These are phyloP conservation scores for Lotus japonicus DNA, from an alignment of 306 rosid species.

Conservation along the genomic window DNA sequence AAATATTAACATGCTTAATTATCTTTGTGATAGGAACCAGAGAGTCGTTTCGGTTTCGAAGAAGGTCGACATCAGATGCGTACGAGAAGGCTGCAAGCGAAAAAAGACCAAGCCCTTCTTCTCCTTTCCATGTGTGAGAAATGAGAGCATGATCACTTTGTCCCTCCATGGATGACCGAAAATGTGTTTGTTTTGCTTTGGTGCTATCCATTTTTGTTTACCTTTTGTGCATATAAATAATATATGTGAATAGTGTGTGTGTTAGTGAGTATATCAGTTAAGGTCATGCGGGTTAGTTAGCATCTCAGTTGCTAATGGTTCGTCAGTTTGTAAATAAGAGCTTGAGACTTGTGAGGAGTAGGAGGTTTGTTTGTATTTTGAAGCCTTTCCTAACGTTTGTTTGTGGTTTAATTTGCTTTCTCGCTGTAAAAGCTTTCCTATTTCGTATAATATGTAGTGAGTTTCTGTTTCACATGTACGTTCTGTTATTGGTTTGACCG, in stretches of 20 bases:
- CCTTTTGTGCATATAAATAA: background rate
- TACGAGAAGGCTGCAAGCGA: slow-evolving; percentile 50
- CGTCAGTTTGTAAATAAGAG: background rate
- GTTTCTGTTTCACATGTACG: background rate
- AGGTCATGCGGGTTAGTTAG: background rate
- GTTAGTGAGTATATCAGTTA: background rate
- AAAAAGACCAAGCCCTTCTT: slow-evolving; percentile 52
- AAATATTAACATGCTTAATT: too few relatives aligned
- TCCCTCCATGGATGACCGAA: background rate
- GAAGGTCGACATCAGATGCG: slow-evolving; percentile 76
- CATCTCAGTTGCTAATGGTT: background rate
- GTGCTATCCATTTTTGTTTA: too few relatives aligned
- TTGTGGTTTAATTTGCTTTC: background rate
- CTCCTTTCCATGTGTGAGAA: slow-evolving; percentile 84
- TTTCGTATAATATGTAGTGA: background rate
- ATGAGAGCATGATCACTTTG: slow-evolving; percentile 2
- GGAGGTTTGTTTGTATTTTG: background rate
- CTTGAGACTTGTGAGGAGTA: background rate
- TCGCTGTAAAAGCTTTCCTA: background rate
- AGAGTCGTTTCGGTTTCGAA: slow-evolving; percentile 71
- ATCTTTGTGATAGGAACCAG: slow-evolving; percentile 39
- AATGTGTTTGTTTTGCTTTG: background rate
- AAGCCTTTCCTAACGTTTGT: background rate
- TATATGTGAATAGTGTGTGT: background rate
- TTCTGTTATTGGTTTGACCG: too few relatives aligned